These are phyloP conservation scores for Sideroxylon spinosum DNA, from an alignment of 179 eudicot species.

Conservation along the genomic window DNA sequence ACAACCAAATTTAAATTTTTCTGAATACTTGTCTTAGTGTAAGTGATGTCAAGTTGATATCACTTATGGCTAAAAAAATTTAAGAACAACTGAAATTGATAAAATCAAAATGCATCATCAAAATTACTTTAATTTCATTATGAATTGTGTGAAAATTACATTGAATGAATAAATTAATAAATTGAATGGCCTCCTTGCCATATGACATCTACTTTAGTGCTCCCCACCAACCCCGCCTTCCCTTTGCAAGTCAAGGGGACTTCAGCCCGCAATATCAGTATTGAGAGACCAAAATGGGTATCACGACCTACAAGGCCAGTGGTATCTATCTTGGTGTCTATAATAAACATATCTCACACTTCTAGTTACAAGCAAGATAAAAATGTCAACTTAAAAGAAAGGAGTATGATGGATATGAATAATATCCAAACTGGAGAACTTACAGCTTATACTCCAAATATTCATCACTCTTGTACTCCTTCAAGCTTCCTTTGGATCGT, in stretches of 20 bases:
- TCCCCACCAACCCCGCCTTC: no score
- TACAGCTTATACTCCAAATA: constrained; percentile 82
- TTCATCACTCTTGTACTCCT: constrained; percentile 74
- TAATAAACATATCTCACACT: not conserved
- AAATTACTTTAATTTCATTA: not conserved
- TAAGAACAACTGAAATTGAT: not conserved
- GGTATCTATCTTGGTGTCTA: constrained; percentile 1
- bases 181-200: not conserved
- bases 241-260: not conserved
- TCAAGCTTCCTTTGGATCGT: constrained; percentile 62
- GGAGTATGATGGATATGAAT: not conserved
- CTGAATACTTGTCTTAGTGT: not conserved
- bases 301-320: not conserved
- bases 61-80: not conserved
- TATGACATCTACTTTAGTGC: not conserved
- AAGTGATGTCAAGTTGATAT: not conserved
- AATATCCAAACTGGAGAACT: constrained; percentile 28
- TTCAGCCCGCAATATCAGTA: not conserved
- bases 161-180: not conserved
- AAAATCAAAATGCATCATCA: not conserved
- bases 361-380: not conserved
- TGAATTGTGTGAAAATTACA: not conserved
- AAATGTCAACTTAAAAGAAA: not conserved
- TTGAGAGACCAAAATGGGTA: not conserved
- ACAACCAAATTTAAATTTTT: not conserved